Base-by-base conservation (phyloP, 345 rosid species). In the Eucalyptus lansdowneana region DNA sequence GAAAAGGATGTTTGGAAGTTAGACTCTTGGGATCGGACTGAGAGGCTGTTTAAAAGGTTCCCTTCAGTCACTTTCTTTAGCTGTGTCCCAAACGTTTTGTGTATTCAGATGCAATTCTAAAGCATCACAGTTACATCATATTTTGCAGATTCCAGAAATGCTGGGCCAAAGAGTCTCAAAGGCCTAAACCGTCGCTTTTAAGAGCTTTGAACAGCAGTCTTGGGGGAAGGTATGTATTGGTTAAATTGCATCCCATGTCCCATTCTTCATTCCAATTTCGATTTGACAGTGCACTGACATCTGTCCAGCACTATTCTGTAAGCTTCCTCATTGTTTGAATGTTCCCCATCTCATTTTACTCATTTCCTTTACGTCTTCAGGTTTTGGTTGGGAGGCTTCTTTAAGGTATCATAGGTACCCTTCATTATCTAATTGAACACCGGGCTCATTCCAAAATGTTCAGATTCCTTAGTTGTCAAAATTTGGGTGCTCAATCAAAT, bases 1-100 rank as follows among this genome's bases (percentile, higher is more conserved):
- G 99, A 97, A 92, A 95, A 94, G 92, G 99, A 97, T 92, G 94
- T 96, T 29, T 97, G 98, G 99, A 95, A 95, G 91, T 92, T 97
- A 89, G 99, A 95, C 91, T 93, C 95, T 58, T 97, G 99, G 99
- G 99, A 97, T 93, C 94, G 86, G 93, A 95, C 99, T 31, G 98
- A 97, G 89, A 95, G 93, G 89, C 93, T 95, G 89, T 92, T 93
- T 62, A 91, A 91, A 86, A 97, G 92, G 99, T 97, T 86, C 34
- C 92, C 16, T 88, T 89, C 62, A 15, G 14, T 34, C 60, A 89
- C 88, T 85, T 87, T 89, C 89, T 42, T 89, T 88, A 44, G 86
- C 86, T 89, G 89, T 90, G 85, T 76, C 86, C 56, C 12, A 56
- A 40, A 85, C 50, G 44, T 86, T 51, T 34, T 47, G 34, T 44